Evolutionary conservation across 768 basidiomycete genomes (phyloP).

Genomic region (Hemileccinum impolitum): DNA sequence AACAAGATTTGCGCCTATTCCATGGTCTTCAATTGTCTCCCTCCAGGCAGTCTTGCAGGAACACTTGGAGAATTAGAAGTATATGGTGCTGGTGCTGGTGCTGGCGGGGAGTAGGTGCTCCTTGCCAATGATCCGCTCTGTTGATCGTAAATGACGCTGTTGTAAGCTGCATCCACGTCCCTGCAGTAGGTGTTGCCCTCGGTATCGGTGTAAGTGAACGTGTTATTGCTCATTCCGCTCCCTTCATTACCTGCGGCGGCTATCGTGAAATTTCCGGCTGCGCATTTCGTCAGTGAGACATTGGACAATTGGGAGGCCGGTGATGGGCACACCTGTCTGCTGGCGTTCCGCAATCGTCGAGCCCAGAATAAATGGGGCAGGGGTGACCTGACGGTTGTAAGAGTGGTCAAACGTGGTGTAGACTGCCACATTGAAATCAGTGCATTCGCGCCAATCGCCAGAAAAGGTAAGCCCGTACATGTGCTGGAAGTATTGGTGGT

Average conservation of each 20-base stretch:
- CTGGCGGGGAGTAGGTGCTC: slow-evolving; percentile 2
- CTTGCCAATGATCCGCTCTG: slow-evolving; percentile 49
- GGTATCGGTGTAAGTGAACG: slow-evolving; percentile 56
- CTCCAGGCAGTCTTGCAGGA: slow-evolving; percentile 37
- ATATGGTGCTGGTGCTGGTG: slow-evolving; percentile 8
- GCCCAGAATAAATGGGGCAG: slow-evolving; percentile 55
- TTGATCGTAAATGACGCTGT: slow-evolving; percentile 58
- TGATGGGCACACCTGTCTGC: slow-evolving; percentile 43
- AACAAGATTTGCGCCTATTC: neutral
- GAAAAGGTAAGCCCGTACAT: slow-evolving; percentile 10
- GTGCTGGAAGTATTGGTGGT: slow-evolving; percentile 26
- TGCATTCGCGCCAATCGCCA: neutral
- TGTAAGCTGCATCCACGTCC: slow-evolving; percentile 55
- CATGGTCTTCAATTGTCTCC: slow-evolving; percentile 9
- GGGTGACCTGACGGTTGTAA: slow-evolving; percentile 56
- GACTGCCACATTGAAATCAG: slow-evolving; percentile 34
- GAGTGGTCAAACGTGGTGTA: slow-evolving; percentile 61
- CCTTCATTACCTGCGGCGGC: slow-evolving; percentile 49
- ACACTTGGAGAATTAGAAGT: neutral
- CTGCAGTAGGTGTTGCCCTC: slow-evolving; percentile 62
- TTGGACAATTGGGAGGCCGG: neutral
- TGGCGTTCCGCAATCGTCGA: slow-evolving; percentile 61
- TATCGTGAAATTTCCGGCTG: slow-evolving; percentile 51
- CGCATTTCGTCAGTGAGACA: neutral
- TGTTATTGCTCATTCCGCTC: slow-evolving; percentile 70